A percentile compares a stretch with the other conserved stretches of the same genome.
phyloP scores from a whole-genome alignment of 345 rosid species.

The Salix exigua region DNA sequence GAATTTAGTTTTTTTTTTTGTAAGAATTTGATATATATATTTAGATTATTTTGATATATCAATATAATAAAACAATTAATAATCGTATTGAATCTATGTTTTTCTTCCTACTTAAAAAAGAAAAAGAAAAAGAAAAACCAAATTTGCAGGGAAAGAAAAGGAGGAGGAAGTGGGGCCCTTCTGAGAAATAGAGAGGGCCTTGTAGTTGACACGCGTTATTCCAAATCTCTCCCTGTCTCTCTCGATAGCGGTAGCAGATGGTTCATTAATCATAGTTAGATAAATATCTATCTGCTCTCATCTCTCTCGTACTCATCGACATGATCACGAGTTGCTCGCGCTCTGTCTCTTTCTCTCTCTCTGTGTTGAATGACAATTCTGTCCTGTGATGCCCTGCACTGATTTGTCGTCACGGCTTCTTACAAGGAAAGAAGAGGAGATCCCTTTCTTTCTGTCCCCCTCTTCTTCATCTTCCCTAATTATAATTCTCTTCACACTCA shows the following conservation, averaged over 20 bases:
- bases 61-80: no score
- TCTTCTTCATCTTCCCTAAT: not conserved
- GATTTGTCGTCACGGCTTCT: slow-evolving; percentile 5
- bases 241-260: not conserved
- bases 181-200: not conserved
- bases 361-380: not conserved
- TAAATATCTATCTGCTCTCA: no score
- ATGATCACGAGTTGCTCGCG: not conserved
- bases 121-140: no score
- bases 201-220: slow-evolving; percentile 2
- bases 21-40: no score
- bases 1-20: no score
- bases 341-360: not conserved
- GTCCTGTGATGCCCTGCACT: not conserved
- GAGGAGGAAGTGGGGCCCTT: not conserved
- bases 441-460: not conserved
- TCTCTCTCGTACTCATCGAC: not conserved
- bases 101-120: no score
- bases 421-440: not conserved
- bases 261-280: not conserved
- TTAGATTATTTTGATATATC: no score
- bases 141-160: no score
- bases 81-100: no score
- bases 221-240: slow-evolving; percentile 8
- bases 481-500: not conserved